Evolutionary conservation across 2,329 filamentous ascomycete species (phyloP).

Genomic region (Stachybotrys echinatus): DNA sequence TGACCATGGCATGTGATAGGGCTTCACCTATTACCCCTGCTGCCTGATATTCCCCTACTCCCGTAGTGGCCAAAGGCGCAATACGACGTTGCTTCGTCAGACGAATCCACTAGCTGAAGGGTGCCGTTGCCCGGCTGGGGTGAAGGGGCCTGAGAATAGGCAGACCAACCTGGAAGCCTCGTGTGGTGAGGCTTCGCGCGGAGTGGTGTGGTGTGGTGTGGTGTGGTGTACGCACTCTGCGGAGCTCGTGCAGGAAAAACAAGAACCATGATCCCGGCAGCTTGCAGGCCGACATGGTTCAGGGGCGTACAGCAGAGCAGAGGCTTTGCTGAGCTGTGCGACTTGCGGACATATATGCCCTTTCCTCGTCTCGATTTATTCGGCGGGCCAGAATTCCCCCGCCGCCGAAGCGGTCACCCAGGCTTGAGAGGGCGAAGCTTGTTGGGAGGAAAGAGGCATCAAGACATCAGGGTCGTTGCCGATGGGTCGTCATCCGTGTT

Average conservation of each 20-base stretch:
- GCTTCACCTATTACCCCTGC: too few species aligned
- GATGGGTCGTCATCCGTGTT: background rate
- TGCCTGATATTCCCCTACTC: background rate
- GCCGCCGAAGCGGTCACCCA: too few species aligned
- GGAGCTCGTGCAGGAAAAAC: background rate
- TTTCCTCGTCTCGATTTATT: too few species aligned
- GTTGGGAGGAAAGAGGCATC: conserved; percentile 8
- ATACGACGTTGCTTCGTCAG: background rate
- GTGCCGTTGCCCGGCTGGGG: background rate
- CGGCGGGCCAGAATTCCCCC: too few species aligned
- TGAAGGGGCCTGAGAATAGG: too few species aligned
- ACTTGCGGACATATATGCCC: background rate
- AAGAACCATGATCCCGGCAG: background rate
- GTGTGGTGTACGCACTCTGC: background rate
- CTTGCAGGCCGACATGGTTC: background rate
- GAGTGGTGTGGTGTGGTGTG: too few species aligned
- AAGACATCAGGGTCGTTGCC: background rate
- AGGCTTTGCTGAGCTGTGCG: background rate
- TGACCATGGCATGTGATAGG: too few species aligned
- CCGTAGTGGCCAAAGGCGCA: background rate
- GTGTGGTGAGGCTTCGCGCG: too few species aligned
- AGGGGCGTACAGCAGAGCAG: background rate
- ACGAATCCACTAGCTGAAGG: background rate
- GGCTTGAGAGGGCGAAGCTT: too few species aligned
- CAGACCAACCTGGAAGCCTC: too few species aligned